Conservation (phyloP, 2,329 filamentous ascomycete species). For the Diplocarpon rosae region DNA sequence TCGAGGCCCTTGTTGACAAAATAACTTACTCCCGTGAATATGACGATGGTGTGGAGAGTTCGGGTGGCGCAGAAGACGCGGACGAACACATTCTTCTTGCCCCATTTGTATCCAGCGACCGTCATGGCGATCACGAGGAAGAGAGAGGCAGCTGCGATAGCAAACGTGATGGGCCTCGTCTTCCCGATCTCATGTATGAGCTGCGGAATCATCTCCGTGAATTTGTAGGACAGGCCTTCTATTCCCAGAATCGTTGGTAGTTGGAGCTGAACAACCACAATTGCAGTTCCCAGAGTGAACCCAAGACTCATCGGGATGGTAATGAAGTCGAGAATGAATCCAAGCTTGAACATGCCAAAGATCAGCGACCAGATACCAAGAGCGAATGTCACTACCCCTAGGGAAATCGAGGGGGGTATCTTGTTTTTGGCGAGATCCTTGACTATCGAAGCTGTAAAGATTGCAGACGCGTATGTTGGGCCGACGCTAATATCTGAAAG, state of each 20-base stretch:
- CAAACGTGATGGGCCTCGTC: slow-evolving; percentile 42
- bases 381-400: slow-evolving; percentile 51
- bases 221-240: slow-evolving; percentile 37
- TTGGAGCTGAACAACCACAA: slow-evolving; percentile 55
- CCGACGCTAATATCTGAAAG: slow-evolving; percentile 47
- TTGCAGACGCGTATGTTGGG: slow-evolving; percentile 52
- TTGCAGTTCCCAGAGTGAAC: slow-evolving; percentile 54
- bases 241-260: slow-evolving; percentile 31
- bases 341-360: slow-evolving; percentile 50
- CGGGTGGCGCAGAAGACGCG: slow-evolving; percentile 49
- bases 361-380: slow-evolving; percentile 46
- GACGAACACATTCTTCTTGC: slow-evolving; percentile 43
- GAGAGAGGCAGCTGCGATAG: slow-evolving; percentile 41
- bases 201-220: slow-evolving; percentile 46
- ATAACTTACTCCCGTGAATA: slow-evolving; percentile 54
- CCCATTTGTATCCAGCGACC: slow-evolving; percentile 47
- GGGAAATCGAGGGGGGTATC: slow-evolving; percentile 49
- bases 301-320: slow-evolving; percentile 53
- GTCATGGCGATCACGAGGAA: slow-evolving; percentile 45
- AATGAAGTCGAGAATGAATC: slow-evolving; percentile 55
- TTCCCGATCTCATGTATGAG: slow-evolving; percentile 45
- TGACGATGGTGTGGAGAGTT: slow-evolving; percentile 47
- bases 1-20: slow-evolving; percentile 44
- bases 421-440: slow-evolving; percentile 39
- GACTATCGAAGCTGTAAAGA: slow-evolving; percentile 52